Conservation (phyloP, 441 rosid species). For the Raphanus hybrid region DNA sequence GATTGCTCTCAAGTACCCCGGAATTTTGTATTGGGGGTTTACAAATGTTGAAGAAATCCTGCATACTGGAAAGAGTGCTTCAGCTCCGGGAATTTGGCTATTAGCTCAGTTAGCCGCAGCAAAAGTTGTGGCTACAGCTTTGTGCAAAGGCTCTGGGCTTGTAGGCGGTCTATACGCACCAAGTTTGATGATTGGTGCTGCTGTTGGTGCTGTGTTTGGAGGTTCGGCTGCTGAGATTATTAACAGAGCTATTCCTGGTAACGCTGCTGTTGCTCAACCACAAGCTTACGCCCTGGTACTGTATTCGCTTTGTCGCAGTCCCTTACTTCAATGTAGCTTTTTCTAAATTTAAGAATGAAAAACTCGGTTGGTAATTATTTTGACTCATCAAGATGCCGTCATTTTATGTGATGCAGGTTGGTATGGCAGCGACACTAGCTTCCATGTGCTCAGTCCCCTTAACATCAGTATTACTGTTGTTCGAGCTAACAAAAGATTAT, state of each 20-base stretch:
- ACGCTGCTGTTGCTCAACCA: slow-evolving; percentile 96
- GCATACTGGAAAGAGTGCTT: slow-evolving; percentile 94
- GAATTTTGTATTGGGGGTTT: slow-evolving; percentile 97
- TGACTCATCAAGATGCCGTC: slow-evolving; percentile 24
- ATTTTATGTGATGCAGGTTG: slow-evolving; percentile 62
- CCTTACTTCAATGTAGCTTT: slow-evolving; percentile 23
- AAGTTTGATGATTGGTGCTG: slow-evolving; percentile 98
- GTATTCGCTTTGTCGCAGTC: slow-evolving; percentile 11
- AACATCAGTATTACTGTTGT: slow-evolving; percentile 89
- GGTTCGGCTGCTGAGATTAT: slow-evolving; percentile 90
- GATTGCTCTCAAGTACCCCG: slow-evolving; percentile 96
- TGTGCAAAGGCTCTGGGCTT: slow-evolving; percentile 96
- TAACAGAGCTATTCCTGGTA: slow-evolving; percentile 93
- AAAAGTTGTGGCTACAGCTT: slow-evolving; percentile 94
- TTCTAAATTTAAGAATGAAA: slow-evolving; percentile 13
- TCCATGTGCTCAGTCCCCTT: slow-evolving; percentile 98
- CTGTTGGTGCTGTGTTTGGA: slow-evolving; percentile 96
- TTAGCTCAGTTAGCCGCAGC: slow-evolving; percentile 89
- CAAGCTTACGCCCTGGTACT: slow-evolving; percentile 97
- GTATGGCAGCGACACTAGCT: slow-evolving; percentile 99
- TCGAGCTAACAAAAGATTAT: slow-evolving; percentile 95
- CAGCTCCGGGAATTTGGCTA: slow-evolving; percentile 98
- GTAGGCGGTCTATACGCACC: slow-evolving; percentile 98
- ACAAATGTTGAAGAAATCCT: slow-evolving; percentile 97
- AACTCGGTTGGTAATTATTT: background rate